Conservation (phyloP, 148 eudicot genomes). For the Chenopodium quinoa region DNA sequence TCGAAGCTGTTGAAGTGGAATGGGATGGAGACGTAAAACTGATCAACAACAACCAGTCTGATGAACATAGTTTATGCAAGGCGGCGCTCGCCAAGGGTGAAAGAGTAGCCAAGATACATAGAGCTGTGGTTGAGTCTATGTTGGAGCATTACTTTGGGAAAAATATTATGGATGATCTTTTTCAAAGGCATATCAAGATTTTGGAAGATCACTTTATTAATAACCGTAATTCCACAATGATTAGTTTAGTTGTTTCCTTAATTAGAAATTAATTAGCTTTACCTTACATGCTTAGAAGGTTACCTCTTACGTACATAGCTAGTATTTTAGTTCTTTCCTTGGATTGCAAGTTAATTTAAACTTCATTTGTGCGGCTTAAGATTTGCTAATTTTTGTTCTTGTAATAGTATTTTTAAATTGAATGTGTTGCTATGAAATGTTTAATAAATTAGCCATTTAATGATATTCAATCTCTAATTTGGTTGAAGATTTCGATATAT, state of each 20-base stretch:
- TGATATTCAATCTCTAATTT: too few species aligned
- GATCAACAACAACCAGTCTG: neutral
- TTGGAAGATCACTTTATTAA: conserved; percentile 36
- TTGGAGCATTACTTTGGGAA: conserved; percentile 53
- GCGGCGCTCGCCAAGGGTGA: conserved; percentile 37
- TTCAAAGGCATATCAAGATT: conserved; percentile 36
- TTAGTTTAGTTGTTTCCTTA: conserved; percentile 36
- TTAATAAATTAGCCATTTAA: too few species aligned
- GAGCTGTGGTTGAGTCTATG: conserved; percentile 66
- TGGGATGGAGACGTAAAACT: conserved; percentile 42
- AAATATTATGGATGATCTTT: conserved; percentile 48
- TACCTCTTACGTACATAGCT: neutral
- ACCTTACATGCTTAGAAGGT: neutral
- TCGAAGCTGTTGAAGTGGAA: conserved; percentile 40
- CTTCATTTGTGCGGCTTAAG: too few species aligned
- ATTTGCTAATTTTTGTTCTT: too few species aligned
- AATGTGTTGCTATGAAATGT: too few species aligned
- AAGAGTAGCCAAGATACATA: conserved; percentile 41
- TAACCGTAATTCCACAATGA: conserved; percentile 14
- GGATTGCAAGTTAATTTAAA: too few species aligned
- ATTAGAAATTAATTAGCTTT: conserved; percentile 18
- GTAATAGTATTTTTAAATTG: too few species aligned
- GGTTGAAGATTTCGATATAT: too few species aligned
- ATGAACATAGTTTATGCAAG: neutral
- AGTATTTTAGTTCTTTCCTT: too few species aligned